Evolutionary conservation across 805 yeast species (phyloP).

Genomic region (Monosporozyma siamensis): DNA sequence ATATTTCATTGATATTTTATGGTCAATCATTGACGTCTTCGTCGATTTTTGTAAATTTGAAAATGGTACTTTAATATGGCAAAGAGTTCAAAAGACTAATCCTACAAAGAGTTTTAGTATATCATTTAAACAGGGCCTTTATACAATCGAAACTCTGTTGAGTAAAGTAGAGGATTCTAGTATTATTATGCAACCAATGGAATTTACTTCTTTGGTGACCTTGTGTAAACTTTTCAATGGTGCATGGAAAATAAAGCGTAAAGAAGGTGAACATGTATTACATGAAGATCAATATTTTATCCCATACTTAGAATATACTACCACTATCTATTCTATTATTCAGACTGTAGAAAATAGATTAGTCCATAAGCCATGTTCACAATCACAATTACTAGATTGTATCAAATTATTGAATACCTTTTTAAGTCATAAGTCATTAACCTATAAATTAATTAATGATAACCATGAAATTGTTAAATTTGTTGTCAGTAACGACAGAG

Average conservation of each 20-base stretch:
- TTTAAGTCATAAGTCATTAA: constrained; percentile 19
- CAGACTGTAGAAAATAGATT: constrained; percentile 30
- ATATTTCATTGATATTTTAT: constrained; percentile 36
- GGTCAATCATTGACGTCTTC: constrained; percentile 38
- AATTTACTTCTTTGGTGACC: constrained; percentile 35
- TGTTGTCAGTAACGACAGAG: constrained; percentile 40
- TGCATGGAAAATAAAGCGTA: constrained; percentile 45
- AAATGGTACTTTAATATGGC: constrained; percentile 30
- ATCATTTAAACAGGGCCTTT: constrained; percentile 29
- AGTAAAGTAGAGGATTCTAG: constrained; percentile 28
- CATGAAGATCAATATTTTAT: constrained; percentile 44
- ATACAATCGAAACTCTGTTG: constrained; percentile 29
- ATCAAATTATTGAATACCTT: constrained; percentile 31
- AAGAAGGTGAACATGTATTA: constrained; percentile 61
- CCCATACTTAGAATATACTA: constrained; percentile 41
- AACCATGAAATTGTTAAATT: constrained; percentile 28
- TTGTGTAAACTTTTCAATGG: constrained; percentile 51
- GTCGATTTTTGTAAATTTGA: constrained; percentile 34
- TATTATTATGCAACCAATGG: constrained; percentile 30
- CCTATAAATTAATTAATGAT: constrained; percentile 19
- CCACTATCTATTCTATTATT: constrained; percentile 36
- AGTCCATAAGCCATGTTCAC: constrained; percentile 11
- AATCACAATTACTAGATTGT: constrained; percentile 23
- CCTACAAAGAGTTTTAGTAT: constrained; percentile 29
- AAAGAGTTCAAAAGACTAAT: constrained; percentile 26